A percentile compares a stretch with the other conserved stretches of the same genome.
phyloP scores from a whole-genome alignment of 805 yeast species.

The Metschnikowia proteae region DNA sequence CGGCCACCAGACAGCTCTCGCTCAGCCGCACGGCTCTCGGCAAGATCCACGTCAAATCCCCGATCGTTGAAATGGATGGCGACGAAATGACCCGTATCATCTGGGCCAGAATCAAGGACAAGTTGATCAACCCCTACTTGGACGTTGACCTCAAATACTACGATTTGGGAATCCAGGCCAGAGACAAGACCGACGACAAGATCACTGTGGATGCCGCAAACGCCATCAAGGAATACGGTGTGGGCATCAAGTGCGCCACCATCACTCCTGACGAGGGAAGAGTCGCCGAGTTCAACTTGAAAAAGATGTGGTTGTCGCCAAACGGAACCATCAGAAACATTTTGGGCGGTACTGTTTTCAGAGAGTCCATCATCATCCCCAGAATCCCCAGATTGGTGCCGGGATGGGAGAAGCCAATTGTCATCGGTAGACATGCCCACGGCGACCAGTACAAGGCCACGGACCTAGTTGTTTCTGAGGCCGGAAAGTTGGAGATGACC shows the following conservation, averaged over 20 bases:
- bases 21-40: constrained; percentile 6
- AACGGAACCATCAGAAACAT: constrained; percentile 96
- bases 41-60: constrained; percentile 78
- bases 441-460: constrained; percentile 97
- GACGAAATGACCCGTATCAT: constrained; percentile 97
- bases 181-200: constrained; percentile 85
- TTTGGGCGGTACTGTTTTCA: constrained; percentile 92
- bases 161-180: constrained; percentile 80
- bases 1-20: constrained; percentile 11
- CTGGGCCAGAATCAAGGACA: constrained; percentile 86
- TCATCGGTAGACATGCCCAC: constrained; percentile 95
- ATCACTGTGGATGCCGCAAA: constrained; percentile 87
- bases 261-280: constrained; percentile 98
- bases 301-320: constrained; percentile 97
- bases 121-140: constrained; percentile 79
- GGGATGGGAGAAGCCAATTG: constrained; percentile 92
- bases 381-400: constrained; percentile 84
- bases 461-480: constrained; percentile 71
- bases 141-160: constrained; percentile 87
- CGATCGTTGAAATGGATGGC: constrained; percentile 96
- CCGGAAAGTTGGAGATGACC: constrained; percentile 75
- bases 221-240: constrained; percentile 84
- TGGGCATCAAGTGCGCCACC: constrained; percentile 96
- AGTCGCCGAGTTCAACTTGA: constrained; percentile 83
- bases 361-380: constrained; percentile 93